Evolutionary conservation across 2,329 filamentous ascomycete species (phyloP).

Genomic region (Fusarium nodosum): DNA sequence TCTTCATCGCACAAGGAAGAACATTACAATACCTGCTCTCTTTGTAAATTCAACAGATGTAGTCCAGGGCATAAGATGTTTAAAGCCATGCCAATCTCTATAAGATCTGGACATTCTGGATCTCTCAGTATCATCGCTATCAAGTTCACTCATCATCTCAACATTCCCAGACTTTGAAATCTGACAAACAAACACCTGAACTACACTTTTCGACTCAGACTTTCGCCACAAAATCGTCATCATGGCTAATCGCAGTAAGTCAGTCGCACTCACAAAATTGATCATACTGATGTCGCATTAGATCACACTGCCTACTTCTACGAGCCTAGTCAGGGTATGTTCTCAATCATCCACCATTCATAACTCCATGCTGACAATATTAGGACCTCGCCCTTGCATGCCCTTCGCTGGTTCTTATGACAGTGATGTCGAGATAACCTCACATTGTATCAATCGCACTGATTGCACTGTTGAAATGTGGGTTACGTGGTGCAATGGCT

Average conservation of each 20-base stretch:
- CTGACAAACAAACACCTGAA: neutral
- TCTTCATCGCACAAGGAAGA: neutral
- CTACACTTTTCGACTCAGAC: neutral
- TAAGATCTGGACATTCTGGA: neutral
- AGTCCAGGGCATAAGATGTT: neutral
- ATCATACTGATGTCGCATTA: neutral
- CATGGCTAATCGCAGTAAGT: neutral
- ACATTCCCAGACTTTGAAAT: rapidly evolving
- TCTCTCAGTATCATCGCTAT: neutral
- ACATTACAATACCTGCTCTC: rapidly evolving
- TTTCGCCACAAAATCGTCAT: neutral
- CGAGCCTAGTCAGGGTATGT: neutral
- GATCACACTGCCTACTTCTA: neutral
- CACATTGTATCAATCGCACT: neutral
- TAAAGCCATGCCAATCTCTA: rapidly evolving
- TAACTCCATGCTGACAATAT: neutral
- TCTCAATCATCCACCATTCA: rapidly evolving
- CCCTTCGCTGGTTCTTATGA: neutral
- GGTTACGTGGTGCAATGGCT: neutral
- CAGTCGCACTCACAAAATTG: no score
- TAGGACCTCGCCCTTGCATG: neutral
- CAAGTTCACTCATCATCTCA: neutral
- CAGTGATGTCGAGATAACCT: neutral
- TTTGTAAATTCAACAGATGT: neutral
- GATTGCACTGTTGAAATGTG: neutral